Conservation (phyloP, 2,329 filamentous ascomycete species). For the Orbilia javanica region DNA sequence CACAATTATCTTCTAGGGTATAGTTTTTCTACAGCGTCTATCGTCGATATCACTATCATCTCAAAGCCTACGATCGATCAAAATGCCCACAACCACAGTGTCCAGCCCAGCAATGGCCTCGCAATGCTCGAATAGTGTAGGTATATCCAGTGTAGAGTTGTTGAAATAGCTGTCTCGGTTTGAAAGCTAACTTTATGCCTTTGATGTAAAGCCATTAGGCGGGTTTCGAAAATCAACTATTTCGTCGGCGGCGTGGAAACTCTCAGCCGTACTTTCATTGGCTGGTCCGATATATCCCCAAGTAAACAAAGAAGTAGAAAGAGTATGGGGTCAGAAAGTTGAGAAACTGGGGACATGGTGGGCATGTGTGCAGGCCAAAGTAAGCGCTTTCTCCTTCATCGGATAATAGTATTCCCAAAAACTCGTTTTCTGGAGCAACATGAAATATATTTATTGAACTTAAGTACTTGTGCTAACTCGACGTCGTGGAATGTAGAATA, state of each 20-base stretch:
- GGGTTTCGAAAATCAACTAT: not conserved
- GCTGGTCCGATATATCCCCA: slow-evolving; percentile 11
- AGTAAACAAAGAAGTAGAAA: not conserved
- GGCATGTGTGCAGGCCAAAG: slow-evolving; percentile 6
- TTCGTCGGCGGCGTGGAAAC: slow-evolving; percentile 1
- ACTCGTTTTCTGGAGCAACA: not conserved
- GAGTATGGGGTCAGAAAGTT: not conserved
- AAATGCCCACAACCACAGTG: slow-evolving; percentile 4
- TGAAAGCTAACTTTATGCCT: not conserved
- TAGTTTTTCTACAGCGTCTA: slow-evolving; percentile 2
- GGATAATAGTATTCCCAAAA: not conserved
- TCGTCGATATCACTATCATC: not conserved
- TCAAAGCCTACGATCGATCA: not conserved
- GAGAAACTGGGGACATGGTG: slow-evolving; percentile 7
- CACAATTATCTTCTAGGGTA: not conserved
- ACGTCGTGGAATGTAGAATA: not conserved
- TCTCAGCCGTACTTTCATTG: slow-evolving; percentile 5
- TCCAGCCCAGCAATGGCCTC: not conserved
- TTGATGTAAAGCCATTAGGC: not conserved
- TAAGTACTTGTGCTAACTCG: not conserved
- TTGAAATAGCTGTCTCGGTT: not conserved
- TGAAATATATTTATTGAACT: not conserved
- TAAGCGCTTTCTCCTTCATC: not conserved
- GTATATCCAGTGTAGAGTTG: not conserved
- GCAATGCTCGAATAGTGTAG: not conserved